Percentiles rank a stretch among this genome's conserved stretches.
Conservation (phyloP, 495 filamentous ascomycete species). For the Penicillium samsonianum region DNA sequence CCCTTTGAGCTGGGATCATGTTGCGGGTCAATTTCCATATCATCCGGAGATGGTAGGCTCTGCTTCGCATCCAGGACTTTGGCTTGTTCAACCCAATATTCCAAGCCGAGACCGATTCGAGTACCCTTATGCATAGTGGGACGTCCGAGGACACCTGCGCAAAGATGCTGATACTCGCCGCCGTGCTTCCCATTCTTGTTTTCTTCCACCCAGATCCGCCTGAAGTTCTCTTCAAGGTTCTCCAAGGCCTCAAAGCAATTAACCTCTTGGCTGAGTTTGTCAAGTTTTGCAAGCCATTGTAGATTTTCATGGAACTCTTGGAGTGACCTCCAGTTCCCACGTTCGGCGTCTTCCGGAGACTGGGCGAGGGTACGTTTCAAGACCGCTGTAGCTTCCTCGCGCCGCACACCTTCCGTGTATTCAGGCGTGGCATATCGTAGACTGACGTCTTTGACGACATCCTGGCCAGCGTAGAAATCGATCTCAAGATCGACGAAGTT, state of each 20-base stretch:
- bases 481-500: slow-evolving; percentile 57
- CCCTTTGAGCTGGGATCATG: slow-evolving; percentile 20
- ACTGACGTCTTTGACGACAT: slow-evolving; percentile 48
- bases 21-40: slow-evolving; percentile 41
- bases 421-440: slow-evolving; percentile 49
- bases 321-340: slow-evolving; percentile 57
- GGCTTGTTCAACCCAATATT: slow-evolving; percentile 80
- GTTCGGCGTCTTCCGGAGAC: slow-evolving; percentile 38
- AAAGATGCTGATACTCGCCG: slow-evolving; percentile 53
- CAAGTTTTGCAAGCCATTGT: slow-evolving; percentile 72
- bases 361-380: slow-evolving; percentile 53
- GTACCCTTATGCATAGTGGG: slow-evolving; percentile 75
- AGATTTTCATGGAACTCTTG: slow-evolving; percentile 78
- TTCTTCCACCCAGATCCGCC: slow-evolving; percentile 56
- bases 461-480: slow-evolving; percentile 46
- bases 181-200: slow-evolving; percentile 46
- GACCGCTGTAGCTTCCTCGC: slow-evolving; percentile 51
- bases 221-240: slow-evolving; percentile 72
- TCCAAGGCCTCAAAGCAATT: slow-evolving; percentile 89
- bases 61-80: slow-evolving; percentile 45
- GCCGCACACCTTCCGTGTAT: slow-evolving; percentile 42
- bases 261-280: slow-evolving; percentile 77
- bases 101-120: slow-evolving; percentile 72
- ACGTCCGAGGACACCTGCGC: slow-evolving; percentile 61
- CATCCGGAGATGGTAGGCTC: slow-evolving; percentile 35